A percentile compares a stretch with the other conserved stretches of the same genome.
Conservation (phyloP, 768 basidiomycete species). For the Sistotremastrum suecicum region DNA sequence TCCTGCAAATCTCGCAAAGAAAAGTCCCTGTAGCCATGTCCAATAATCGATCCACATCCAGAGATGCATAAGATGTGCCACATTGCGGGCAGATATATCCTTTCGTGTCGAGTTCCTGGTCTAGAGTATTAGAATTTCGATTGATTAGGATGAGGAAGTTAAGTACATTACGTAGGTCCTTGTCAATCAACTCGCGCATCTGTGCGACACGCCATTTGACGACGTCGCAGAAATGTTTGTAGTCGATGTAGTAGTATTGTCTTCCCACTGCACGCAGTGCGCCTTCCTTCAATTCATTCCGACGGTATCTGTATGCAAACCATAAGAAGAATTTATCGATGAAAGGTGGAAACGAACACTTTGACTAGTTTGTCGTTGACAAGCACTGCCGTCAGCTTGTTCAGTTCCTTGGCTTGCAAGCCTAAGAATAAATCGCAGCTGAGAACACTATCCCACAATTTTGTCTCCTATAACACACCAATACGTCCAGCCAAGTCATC, state of each 20-base stretch:
- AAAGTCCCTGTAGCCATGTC: conserved; percentile 53
- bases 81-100: conserved; percentile 95
- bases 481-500: conserved; percentile 86
- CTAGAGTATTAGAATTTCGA: not conserved
- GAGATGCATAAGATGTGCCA: conserved; percentile 64
- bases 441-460: too few species aligned
- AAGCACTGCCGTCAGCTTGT: conserved; percentile 75
- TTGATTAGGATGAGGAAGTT: not conserved
- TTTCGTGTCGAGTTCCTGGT: conserved; percentile 87
- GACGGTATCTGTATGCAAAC: conserved; percentile 47
- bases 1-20: conserved; percentile 69
- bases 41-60: conserved; percentile 78
- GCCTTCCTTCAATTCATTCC: conserved; percentile 84
- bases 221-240: conserved; percentile 90
- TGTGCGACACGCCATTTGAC: conserved; percentile 95
- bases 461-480: conserved; percentile 16
- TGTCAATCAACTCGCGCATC: conserved; percentile 84
- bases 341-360: conserved; percentile 35
- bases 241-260: conserved; percentile 95
- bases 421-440: conserved; percentile 12
- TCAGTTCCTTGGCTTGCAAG: conserved; percentile 77
- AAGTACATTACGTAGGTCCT: conserved; percentile 74
- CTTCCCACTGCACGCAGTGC: conserved; percentile 77
- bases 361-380: conserved; percentile 66
- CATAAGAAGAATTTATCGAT: not conserved